Percentiles rank a stretch among this genome's conserved stretches.
Conservation (phyloP, 2,329 filamentous ascomycete species). For the Fusarium foetens region DNA sequence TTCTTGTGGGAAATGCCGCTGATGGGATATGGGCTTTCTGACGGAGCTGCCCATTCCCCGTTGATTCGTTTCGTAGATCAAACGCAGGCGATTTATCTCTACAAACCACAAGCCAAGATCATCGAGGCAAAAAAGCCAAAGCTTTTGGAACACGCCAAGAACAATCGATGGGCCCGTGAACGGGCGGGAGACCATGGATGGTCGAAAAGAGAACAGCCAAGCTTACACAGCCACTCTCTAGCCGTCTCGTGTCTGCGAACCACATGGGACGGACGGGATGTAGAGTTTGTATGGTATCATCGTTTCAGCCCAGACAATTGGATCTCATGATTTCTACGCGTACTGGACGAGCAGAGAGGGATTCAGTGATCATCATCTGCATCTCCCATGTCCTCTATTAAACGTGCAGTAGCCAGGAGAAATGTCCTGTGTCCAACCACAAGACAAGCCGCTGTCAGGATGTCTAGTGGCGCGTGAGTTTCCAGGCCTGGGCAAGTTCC, state of each 20-base stretch:
- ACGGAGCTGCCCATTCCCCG: constrained; percentile 19
- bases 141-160: constrained; percentile 22
- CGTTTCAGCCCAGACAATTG: constrained; percentile 19
- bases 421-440: constrained; percentile 10
- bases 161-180: constrained; percentile 16
- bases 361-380: constrained; percentile 9
- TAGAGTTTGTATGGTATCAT: constrained; percentile 11
- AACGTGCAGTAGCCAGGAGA: constrained; percentile 35
- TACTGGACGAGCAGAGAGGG: background rate
- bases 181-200: constrained; percentile 7
- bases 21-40: constrained; percentile 8
- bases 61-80: constrained; percentile 21
- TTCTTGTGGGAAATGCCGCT: constrained; percentile 7
- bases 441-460: constrained; percentile 18
- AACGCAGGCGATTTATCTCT: constrained; percentile 2
- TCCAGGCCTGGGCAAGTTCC: constrained; percentile 18
- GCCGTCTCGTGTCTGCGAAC: constrained; percentile 35
- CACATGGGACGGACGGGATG: constrained; percentile 18
- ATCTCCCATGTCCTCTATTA: constrained; percentile 16
- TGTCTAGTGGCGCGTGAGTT: constrained; percentile 24
- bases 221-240: constrained; percentile 37
- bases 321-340: background rate
- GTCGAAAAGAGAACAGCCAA: constrained; percentile 19
- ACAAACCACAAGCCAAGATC: constrained; percentile 13
- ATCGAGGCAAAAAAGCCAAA: constrained; percentile 28